Evolutionary conservation across 139 green algal genomes (phyloP), one percentile per base, ranked within the genome.

Genomic region (Chlorella sp.): DNA sequence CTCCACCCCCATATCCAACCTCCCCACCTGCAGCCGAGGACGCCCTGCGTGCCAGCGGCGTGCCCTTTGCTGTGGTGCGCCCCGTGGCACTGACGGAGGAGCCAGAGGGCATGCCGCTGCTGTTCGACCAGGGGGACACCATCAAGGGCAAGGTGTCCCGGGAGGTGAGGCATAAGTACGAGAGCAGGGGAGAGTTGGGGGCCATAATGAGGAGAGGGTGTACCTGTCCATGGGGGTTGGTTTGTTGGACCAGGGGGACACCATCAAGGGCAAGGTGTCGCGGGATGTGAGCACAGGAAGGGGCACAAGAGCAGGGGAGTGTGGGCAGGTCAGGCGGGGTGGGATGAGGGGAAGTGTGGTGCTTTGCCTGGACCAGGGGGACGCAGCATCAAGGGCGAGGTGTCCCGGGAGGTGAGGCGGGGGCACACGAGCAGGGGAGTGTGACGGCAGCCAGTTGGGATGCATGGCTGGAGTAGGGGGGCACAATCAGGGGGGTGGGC

Each of bases 341-440:
- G 48, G 48, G 48, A 57, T 5, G 48, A 16, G 48, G 48, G 48
- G 48, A 5, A 57, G 48, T n/a, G n/a, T n/a, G n/a, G n/a, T n/a
- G n/a, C n/a, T n/a, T n/a, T n/a, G n/a, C n/a, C 53, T 99, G 34
- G 95, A 97, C 75, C 97, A 99, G 89, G 97, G 97, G 0, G 97
- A 99, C 87, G 91, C 88, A 0, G n/a, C n/a, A 94, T 97, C 60
- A 96, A 95, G 91, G 95, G 91, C 79, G 90, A 90, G 66, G 83
- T 91, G 34, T 83, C 75, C 3, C 69, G 81, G 3, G 96, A 79
- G 53, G 89, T 36, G 26, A 12, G 81, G 11, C 39, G 11, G 28
- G 68, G 36, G 48, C 48, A 57, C 48, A 57, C 7, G 48, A 57
- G 48, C 48, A 57, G 48, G 9, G 48, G 48, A 57, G 48, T 57